Conservation (phyloP, 768 basidiomycete genomes). For the Trametes cubensis region DNA sequence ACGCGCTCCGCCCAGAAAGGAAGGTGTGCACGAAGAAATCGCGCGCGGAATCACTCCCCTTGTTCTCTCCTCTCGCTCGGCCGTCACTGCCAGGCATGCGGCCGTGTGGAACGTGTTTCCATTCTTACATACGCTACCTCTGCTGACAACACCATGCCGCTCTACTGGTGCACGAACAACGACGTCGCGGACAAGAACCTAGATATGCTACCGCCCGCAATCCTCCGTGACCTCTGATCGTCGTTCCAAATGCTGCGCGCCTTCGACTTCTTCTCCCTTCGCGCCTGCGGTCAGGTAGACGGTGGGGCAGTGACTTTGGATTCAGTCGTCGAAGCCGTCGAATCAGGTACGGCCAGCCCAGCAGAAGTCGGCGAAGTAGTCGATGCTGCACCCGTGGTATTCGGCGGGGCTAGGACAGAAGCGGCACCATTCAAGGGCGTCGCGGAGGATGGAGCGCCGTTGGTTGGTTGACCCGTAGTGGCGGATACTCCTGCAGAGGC, state of each 20-base stretch:
- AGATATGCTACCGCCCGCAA: conserved; percentile 1
- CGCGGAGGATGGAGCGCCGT: neutral
- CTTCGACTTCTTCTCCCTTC: conserved; percentile 12
- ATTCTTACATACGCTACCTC: conserved; percentile 14
- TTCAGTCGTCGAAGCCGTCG: conserved; percentile 1
- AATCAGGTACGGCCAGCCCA: conserved; percentile 1
- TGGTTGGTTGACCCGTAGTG: neutral
- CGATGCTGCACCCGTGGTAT: neutral
- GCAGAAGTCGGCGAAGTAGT: conserved; percentile 11
- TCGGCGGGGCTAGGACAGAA: conserved; percentile 3
- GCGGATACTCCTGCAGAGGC: neutral
- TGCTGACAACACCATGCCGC: neutral
- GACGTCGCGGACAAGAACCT: conserved; percentile 14
- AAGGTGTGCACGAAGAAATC: conserved; percentile 17
- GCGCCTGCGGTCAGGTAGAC: neutral
- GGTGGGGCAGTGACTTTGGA: neutral
- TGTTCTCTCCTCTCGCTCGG: conserved; percentile 3
- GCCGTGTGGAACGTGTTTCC: conserved; percentile 10
- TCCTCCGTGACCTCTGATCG: conserved; percentile 15
- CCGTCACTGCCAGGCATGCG: conserved; percentile 8
- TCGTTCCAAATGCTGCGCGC: conserved; percentile 3
- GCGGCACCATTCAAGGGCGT: neutral
- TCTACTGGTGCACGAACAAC: conserved; percentile 23
- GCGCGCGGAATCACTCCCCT: conserved; percentile 21
- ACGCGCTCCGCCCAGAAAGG: conserved; percentile 15